Evolutionary conservation across 2,329 filamentous ascomycete species (phyloP).

Genomic region (Cladobotryum protrusum): DNA sequence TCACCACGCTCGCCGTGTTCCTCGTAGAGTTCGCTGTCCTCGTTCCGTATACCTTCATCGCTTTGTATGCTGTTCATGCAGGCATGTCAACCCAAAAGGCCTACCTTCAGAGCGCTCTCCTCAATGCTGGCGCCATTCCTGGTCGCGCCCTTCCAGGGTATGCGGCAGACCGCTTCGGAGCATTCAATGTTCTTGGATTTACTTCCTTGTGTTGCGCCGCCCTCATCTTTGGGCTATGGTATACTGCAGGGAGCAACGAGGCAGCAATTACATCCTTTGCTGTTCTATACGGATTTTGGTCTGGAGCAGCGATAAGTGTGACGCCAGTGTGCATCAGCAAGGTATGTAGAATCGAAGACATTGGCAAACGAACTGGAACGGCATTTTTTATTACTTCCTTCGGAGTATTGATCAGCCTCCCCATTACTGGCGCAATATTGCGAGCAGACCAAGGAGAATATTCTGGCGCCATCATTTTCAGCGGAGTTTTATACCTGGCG

Average conservation of each 20-base stretch:
- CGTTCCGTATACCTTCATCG: slow-evolving; percentile 63
- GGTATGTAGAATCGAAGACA: slow-evolving; percentile 61
- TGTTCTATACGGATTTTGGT: slow-evolving; percentile 63
- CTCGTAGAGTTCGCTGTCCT: slow-evolving; percentile 56
- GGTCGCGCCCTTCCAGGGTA: slow-evolving; percentile 63
- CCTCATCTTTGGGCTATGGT: slow-evolving; percentile 54
- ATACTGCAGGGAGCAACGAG: slow-evolving; percentile 41
- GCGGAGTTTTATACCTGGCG: slow-evolving; percentile 23
- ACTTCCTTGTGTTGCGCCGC: slow-evolving; percentile 42
- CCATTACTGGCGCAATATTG: slow-evolving; percentile 51
- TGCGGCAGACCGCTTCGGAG: slow-evolving; percentile 60
- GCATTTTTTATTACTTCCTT: slow-evolving; percentile 64
- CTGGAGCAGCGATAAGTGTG: slow-evolving; percentile 62
- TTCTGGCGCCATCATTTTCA: slow-evolving; percentile 48
- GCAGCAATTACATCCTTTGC: slow-evolving; percentile 54
- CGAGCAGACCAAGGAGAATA: slow-evolving; percentile 37
- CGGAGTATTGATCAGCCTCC: slow-evolving; percentile 48
- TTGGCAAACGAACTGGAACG: slow-evolving; percentile 64
- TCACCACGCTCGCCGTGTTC: slow-evolving; percentile 50
- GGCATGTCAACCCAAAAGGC: slow-evolving; percentile 50
- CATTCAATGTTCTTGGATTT: slow-evolving; percentile 63
- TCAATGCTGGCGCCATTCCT: slow-evolving; percentile 63
- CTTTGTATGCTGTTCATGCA: slow-evolving; percentile 53
- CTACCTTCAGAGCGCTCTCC: slow-evolving; percentile 61
- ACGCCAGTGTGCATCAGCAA: slow-evolving; percentile 68